These are phyloP conservation scores for Cucurbita pepo DNA, from an alignment of 306 rosid species.

Conservation along the genomic window DNA sequence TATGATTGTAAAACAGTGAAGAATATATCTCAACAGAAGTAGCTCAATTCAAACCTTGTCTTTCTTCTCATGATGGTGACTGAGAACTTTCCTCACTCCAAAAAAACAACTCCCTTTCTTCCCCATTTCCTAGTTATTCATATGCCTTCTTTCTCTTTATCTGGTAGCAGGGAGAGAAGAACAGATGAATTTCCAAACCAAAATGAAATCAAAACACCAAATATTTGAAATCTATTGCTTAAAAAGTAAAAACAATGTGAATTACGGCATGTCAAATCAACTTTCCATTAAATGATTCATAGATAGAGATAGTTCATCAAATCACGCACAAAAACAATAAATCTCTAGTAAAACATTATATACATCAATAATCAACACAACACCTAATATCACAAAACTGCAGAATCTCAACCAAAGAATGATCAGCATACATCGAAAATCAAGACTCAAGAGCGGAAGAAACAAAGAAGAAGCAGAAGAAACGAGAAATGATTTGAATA, in stretches of 20 bases:
- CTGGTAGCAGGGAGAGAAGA: not conserved
- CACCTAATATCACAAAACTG: not conserved
- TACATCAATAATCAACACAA: not conserved
- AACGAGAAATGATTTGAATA: not conserved
- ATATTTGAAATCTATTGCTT: not conserved
- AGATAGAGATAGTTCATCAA: not conserved
- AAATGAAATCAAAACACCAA: not conserved
- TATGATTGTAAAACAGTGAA: not conserved
- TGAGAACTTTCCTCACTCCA: constrained; percentile 71
- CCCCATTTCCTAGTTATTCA: constrained; percentile 52
- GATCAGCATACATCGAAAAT: not conserved
- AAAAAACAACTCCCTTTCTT: constrained; percentile 92
- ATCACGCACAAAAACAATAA: not conserved
- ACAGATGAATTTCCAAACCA: not conserved
- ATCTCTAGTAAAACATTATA: no score
- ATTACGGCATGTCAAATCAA: not conserved
- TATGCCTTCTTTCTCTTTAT: not conserved
- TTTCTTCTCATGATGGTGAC: constrained; percentile 53
- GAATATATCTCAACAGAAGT: not conserved
- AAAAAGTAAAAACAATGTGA: not conserved
- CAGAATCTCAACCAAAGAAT: not conserved
- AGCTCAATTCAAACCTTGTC: constrained; percentile 30
- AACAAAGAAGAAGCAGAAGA: not conserved
- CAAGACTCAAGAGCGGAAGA: not conserved
- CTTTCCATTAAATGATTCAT: not conserved